These are phyloP conservation scores for Seiridium cupressi DNA, from an alignment of 2,329 filamentous ascomycete species.

Conservation along the genomic window DNA sequence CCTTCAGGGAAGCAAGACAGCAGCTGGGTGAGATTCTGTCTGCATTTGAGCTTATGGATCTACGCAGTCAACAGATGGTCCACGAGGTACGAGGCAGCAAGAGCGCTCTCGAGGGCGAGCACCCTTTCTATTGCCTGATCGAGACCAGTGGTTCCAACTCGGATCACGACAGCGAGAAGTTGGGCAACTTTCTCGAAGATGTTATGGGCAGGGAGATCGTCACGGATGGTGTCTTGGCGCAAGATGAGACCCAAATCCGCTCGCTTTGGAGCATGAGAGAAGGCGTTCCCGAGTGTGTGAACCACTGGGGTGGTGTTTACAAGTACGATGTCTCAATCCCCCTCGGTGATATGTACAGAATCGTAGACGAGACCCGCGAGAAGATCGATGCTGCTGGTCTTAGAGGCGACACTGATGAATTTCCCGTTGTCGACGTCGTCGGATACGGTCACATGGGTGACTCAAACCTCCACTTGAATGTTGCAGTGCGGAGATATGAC, in stretches of 20 bases:
- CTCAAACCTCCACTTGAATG: slow-evolving; percentile 90
- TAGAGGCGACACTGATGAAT: slow-evolving; percentile 70
- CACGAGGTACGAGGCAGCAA: slow-evolving; percentile 72
- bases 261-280: slow-evolving; percentile 91
- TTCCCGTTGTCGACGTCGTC: slow-evolving; percentile 84
- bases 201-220: slow-evolving; percentile 89
- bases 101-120: slow-evolving; percentile 75
- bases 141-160: slow-evolving; percentile 94
- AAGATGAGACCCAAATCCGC: slow-evolving; percentile 87
- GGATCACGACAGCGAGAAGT: slow-evolving; percentile 90
- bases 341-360: slow-evolving; percentile 77
- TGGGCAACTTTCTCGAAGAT: slow-evolving; percentile 85
- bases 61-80: slow-evolving; percentile 75
- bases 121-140: slow-evolving; percentile 95
- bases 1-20: slow-evolving; percentile 84
- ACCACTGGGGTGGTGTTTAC: slow-evolving; percentile 92
- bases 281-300: slow-evolving; percentile 84
- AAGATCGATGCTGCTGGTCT: slow-evolving; percentile 73
- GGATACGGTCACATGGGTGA: slow-evolving; percentile 99
- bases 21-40: slow-evolving; percentile 94
- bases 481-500: slow-evolving; percentile 79
- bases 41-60: slow-evolving; percentile 97
- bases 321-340: slow-evolving; percentile 99
- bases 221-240: slow-evolving; percentile 83
- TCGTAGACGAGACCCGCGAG: slow-evolving; percentile 82